Evolutionary conservation across 225 moss, liverwort and hornwort species (phyloP).

Genomic region (Straminergon stramineum): DNA sequence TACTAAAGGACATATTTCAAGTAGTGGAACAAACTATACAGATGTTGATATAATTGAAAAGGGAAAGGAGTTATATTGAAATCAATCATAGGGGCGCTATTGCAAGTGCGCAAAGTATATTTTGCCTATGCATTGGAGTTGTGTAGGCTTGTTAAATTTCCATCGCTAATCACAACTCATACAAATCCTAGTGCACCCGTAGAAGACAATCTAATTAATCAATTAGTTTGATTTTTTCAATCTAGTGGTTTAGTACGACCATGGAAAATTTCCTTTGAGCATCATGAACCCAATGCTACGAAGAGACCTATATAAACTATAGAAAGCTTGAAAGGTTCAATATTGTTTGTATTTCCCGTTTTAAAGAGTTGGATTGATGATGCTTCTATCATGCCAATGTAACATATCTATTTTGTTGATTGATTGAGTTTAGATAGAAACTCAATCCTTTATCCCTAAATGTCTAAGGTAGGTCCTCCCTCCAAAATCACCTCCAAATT

Average conservation of each 20-base stretch:
- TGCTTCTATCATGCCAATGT: neutral
- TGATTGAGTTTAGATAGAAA: neutral
- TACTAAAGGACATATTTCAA: fast-evolving
- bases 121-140: neutral
- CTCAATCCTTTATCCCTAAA: neutral
- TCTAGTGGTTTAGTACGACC: fast-evolving
- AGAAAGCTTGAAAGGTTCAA: too few species aligned
- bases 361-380: too few species aligned
- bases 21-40: neutral
- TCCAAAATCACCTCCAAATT: too few species aligned
- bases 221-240: neutral
- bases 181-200: fast-evolving
- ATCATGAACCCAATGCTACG: too few species aligned
- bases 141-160: neutral
- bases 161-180: neutral
- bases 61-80: neutral
- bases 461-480: too few species aligned
- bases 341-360: too few species aligned
- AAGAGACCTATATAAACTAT: too few species aligned
- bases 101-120: fast-evolving
- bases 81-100: fast-evolving
- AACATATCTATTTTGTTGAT: neutral
- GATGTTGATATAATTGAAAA: fast-evolving
- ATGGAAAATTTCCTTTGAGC: neutral
- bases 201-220: neutral